phyloP scores from a whole-genome alignment of 306 rosid species.

The Rosa rugosa region DNA sequence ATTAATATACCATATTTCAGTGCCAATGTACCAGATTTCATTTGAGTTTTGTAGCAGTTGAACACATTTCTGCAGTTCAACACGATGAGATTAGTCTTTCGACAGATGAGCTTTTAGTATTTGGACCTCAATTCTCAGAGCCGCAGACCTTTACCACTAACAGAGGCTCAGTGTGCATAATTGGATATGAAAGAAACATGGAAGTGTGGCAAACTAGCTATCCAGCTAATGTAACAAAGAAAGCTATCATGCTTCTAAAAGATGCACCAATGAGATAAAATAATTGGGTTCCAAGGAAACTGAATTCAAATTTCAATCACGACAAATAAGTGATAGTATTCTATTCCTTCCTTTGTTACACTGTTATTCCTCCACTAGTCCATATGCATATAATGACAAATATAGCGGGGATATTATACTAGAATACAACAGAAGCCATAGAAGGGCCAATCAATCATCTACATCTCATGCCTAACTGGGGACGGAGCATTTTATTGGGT shows the following conservation, averaged over 20 bases:
- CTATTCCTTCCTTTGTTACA: background rate
- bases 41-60: background rate
- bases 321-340: background rate
- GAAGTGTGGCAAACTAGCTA: background rate
- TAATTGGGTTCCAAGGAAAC: background rate
- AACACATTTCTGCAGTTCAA: background rate
- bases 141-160: too few relatives aligned
- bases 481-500: background rate
- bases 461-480: background rate
- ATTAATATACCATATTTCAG: too few relatives aligned
- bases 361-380: background rate
- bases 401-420: background rate
- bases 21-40: background rate
- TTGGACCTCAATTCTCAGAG: background rate
- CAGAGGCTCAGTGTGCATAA: background rate
- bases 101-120: background rate
- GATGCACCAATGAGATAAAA: background rate
- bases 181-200: too few relatives aligned
- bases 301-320: background rate
- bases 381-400: background rate
- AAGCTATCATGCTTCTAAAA: background rate
- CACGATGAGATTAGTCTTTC: background rate
- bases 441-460: background rate
- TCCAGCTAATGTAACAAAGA: background rate
- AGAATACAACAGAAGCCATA: background rate